These are phyloP conservation scores for Rubus parviflorus DNA, from an alignment of 306 rosid species.

Conservation along the genomic window DNA sequence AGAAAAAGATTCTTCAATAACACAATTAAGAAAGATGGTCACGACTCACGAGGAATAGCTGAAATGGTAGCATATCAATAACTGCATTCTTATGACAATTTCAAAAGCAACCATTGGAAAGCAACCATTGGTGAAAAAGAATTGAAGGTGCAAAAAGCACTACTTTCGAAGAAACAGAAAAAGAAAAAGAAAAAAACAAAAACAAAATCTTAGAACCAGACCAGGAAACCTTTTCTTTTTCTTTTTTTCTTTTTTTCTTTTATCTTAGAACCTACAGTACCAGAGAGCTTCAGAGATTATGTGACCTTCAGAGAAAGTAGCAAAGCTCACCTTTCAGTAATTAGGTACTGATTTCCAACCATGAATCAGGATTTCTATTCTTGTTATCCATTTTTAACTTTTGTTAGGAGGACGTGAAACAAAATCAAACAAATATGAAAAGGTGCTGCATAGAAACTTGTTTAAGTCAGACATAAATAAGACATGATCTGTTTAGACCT, in stretches of 20 bases:
- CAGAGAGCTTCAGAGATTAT: not conserved
- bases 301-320: not conserved
- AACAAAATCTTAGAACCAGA: not conserved
- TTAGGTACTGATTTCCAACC: not conserved
- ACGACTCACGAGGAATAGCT: not conserved
- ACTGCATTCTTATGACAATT: not conserved
- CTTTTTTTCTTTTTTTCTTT: not conserved
- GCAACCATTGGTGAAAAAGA: not conserved
- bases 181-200: not conserved
- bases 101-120: too few species aligned
- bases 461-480: not conserved
- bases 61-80: not conserved
- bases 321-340: not conserved
- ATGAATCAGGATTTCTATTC: not conserved
- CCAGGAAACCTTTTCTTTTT: not conserved
- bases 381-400: not conserved
- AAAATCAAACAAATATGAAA: not conserved
- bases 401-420: not conserved
- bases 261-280: not conserved
- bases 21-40: not conserved
- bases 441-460: not conserved
- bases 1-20: not conserved
- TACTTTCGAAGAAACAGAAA: not conserved
- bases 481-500: constrained; percentile 40
- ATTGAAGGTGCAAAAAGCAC: not conserved